Evolutionary conservation across 768 basidiomycete species (phyloP).

Genomic region (Boletus subcaerulescens): DNA sequence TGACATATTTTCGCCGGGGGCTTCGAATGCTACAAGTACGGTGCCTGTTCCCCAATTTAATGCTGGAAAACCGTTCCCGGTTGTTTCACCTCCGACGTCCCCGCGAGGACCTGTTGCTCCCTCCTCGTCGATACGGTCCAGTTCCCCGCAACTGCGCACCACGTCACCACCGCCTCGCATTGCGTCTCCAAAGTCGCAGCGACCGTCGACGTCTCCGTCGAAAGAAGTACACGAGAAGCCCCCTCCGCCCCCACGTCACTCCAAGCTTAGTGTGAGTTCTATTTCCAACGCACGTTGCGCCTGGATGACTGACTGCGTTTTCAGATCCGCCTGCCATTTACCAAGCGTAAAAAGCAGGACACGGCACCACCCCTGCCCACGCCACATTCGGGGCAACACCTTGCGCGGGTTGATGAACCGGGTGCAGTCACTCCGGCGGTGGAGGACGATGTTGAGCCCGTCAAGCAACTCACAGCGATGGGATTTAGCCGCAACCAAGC

Average conservation of each 20-base stretch:
- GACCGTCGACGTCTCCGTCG: constrained; percentile 53
- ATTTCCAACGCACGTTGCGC: background rate
- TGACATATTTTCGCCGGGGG: constrained; percentile 34
- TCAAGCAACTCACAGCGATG: constrained; percentile 83
- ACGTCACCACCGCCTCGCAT: constrained; percentile 51
- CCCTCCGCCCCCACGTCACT: constrained; percentile 51
- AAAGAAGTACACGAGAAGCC: constrained; percentile 60
- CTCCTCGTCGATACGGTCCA: constrained; percentile 26
- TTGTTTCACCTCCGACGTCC: constrained; percentile 40
- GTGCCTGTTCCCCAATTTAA: constrained; percentile 16
- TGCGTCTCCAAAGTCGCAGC: constrained; percentile 51
- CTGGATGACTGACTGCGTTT: constrained; percentile 10
- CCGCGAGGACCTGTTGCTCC: constrained; percentile 35
- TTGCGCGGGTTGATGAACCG: constrained; percentile 46
- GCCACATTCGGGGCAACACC: constrained; percentile 32
- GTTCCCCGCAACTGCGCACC: constrained; percentile 43
- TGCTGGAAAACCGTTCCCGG: constrained; percentile 33
- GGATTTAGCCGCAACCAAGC: constrained; percentile 86
- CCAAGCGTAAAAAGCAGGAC: constrained; percentile 68
- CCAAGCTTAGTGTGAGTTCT: constrained; percentile 71
- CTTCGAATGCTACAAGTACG: constrained; percentile 30
- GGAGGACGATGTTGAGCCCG: constrained; percentile 71
- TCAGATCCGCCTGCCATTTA: constrained; percentile 75
- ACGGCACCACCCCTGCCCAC: constrained; percentile 43
- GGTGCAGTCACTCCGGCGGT: constrained; percentile 45